Base-by-base conservation (phyloP, 2,329 filamentous ascomycete species). In the Trichoderma polysporum region DNA sequence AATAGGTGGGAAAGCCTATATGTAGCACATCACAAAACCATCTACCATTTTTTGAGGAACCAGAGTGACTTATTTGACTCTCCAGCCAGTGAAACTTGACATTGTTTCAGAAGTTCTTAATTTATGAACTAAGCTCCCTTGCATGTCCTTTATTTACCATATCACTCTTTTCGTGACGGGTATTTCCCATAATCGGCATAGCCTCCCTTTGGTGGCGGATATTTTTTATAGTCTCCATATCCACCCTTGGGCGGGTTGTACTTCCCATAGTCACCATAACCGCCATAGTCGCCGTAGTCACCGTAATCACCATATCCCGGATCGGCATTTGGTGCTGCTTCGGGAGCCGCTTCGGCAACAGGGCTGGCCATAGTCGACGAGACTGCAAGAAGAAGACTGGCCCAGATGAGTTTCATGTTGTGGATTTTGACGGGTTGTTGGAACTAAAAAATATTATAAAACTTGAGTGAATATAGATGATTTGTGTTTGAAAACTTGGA, bases 371-470 rank as follows among this genome's bases (percentile, higher is more conserved):
- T 41, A 41, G 68, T 67, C 31, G 72, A 75, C 17, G 71, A 68
- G 37, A 71, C 63, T 57, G 71, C 68, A 52, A 73, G 69, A 59
- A 76, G 62, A 33, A 77, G 57, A 50, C 73, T 65, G 52, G 73
- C 50, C 58, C 70, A 39, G 37, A 73, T 68, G 39, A 77, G 62
- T 73, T 76, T 78, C 77, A 78, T 78, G 6, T 65, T 75, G 65
- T 10, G 2, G 10, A 12, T 19, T 39, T 58, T 22, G n/a, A 17
- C 2, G 17, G 7, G 15, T 45, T 6, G 10, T 27, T 27, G 4
- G n/a, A n/a, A 37, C 27, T 27, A 35, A 47, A 47, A 31, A 17
- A 4, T 19, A 37, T 33, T 27, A 35, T 47, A 47, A 31, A 17
- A 4, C n/a, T 59, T 22, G 25, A 41, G 25, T 29, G n/a, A 22